phyloP scores from a whole-genome alignment of 2,329 filamentous ascomycete species.

The Penicillium sp. region DNA sequence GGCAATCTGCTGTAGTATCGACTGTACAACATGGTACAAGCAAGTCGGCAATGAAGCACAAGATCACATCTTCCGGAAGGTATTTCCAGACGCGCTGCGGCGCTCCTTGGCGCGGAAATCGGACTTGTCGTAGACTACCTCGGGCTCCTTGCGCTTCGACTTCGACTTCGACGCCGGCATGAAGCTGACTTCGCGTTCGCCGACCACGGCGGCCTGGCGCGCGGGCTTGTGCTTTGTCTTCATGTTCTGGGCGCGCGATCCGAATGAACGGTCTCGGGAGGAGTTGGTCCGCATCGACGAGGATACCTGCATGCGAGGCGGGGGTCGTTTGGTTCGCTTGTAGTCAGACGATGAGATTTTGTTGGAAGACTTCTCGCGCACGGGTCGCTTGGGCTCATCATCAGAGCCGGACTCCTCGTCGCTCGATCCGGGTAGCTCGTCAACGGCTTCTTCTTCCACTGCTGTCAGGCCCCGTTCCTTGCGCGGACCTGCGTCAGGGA shows the following conservation, averaged over 20 bases:
- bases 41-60: too few relatives aligned
- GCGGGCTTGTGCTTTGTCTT: conserved; percentile 35
- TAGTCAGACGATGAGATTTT: conserved; percentile 57
- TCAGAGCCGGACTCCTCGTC: conserved; percentile 37
- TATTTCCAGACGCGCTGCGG: conserved; percentile 50
- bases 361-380: conserved; percentile 33
- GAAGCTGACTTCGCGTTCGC: conserved; percentile 60
- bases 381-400: conserved; percentile 29
- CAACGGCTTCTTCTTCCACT: conserved; percentile 60
- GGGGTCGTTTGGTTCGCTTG: conserved; percentile 51
- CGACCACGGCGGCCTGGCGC: conserved; percentile 39
- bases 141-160: conserved; percentile 30
- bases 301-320: conserved; percentile 57
- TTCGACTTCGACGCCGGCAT: conserved; percentile 50
- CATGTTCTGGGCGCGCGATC: conserved; percentile 51
- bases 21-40: not conserved
- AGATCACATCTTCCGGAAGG: conserved; percentile 47
- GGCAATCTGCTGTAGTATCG: too few relatives aligned
- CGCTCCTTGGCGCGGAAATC: conserved; percentile 41
- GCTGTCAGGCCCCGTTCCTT: conserved; percentile 57
- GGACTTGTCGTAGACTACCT: conserved; percentile 20
- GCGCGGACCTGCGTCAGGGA: conserved; percentile 30
- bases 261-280: conserved; percentile 56
- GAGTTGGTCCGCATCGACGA: conserved; percentile 49
- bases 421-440: conserved; percentile 48